Percentiles rank a stretch among this genome's conserved stretches.
Conservation (phyloP, 805 yeast species). For the Teunomyces panamensis region DNA sequence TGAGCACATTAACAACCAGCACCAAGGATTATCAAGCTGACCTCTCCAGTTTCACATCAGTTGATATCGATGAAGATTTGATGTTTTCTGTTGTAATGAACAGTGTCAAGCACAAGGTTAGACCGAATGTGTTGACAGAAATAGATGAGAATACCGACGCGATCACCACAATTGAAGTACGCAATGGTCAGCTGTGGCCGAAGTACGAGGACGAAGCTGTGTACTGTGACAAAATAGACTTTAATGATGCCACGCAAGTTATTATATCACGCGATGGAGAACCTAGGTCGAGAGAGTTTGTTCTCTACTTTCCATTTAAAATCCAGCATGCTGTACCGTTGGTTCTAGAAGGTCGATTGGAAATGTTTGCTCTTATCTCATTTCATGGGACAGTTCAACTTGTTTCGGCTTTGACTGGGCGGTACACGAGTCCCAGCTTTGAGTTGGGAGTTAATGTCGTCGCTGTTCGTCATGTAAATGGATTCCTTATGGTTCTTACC, state of each 20-base stretch:
- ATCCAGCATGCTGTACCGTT: conserved; percentile 47
- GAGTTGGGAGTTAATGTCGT: conserved; percentile 51
- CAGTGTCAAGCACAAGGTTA: conserved; percentile 24
- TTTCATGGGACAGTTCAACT: conserved; percentile 56
- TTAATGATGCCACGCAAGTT: conserved; percentile 45
- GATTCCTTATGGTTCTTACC: conserved; percentile 44
- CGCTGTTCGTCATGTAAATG: conserved; percentile 30
- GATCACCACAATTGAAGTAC: conserved; percentile 35
- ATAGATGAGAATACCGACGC: background rate
- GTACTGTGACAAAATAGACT: conserved; percentile 40
- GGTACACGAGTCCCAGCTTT: conserved; percentile 43
- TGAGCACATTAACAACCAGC: conserved; percentile 22
- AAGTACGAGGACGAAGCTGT: conserved; percentile 36
- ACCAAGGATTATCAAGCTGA: conserved; percentile 23
- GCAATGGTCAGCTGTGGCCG: conserved; percentile 43
- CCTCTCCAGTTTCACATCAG: conserved; percentile 21
- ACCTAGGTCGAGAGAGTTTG: conserved; percentile 27
- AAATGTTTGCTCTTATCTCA: conserved; percentile 54
- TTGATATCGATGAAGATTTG: conserved; percentile 37
- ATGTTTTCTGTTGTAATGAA: conserved; percentile 36
- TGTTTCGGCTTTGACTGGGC: conserved; percentile 43
- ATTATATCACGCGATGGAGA: conserved; percentile 40
- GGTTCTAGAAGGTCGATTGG: conserved; percentile 24
- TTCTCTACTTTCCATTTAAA: conserved; percentile 44
- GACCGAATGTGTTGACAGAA: conserved; percentile 5